Base-by-base conservation (phyloP, 148 eudicot genomes). In the Vaccinium macrocarpon region DNA sequence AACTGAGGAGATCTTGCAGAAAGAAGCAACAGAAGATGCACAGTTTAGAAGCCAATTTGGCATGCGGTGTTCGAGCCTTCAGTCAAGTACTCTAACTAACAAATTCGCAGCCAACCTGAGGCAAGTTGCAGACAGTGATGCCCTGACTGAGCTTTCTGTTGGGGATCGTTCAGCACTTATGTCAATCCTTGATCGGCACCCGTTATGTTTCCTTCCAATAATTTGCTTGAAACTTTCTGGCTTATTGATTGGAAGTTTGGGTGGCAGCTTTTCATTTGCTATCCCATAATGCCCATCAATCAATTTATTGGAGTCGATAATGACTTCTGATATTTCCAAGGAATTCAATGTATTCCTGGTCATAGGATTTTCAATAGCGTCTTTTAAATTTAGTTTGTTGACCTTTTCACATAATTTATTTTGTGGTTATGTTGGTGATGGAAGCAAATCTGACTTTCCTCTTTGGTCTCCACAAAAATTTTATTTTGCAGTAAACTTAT, bases 81-180 rank as follows among this genome's bases (percentile, higher is more conserved):
- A 95, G 74, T 97, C 99, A 38, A 91, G 91, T 90, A 97, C 99
- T 79, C 89, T 32, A 57, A 97, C 98, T 48, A 95, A 97, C 76
- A 93, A 94, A 84, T 97, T 95, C 86, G 98, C 99, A 74, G 97
- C 85, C 19, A 95, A 97, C 89, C 81, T 97, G 87, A 95, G 94
- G 91, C 98, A 95, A 91, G 99, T 98, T 86, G 96, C 94, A 38
- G 99, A 97, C 21, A 97, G 99, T 89, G 99, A 97, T 91, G 92
- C 87, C 81, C 91, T 93, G 82, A 94, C 95, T 86, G 99, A 95
- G 90, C 97, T 98, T 79, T 97, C 98, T 83, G 96, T 94, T 84
- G 92, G 91, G 83, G 99, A 97, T 29, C 89, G 93, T 90, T 88
- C 91, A 68, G 87, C 91, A 42, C 98, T 97, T 23, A 93, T 97